These are phyloP conservation scores for Hypoxylon sp. DNA, from an alignment of 2,329 filamentous ascomycete species.

Conservation along the genomic window DNA sequence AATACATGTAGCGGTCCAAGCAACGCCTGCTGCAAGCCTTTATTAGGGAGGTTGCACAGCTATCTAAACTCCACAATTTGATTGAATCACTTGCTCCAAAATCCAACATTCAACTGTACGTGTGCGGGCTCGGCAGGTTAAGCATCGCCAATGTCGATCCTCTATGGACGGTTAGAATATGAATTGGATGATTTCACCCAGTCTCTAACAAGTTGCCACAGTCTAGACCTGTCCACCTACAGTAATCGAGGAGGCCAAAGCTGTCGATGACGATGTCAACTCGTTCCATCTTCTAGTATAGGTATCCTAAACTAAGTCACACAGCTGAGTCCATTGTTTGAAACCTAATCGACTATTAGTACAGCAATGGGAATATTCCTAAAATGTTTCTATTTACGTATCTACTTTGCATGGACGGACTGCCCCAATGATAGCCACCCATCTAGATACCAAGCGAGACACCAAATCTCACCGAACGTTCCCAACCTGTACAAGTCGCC, in stretches of 20 bases:
- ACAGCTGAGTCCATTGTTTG: background rate
- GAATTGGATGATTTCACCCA: conserved; percentile 13
- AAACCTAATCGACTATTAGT: background rate
- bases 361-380: background rate
- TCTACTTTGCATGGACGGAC: conserved; percentile 8
- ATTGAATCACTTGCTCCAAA: conserved; percentile 18
- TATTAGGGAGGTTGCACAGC: conserved; percentile 33
- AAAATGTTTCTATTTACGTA: background rate
- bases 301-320: background rate
- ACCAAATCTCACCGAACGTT: conserved; percentile 1
- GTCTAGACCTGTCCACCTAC: conserved; percentile 20
- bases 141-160: conserved; percentile 29
- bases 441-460: background rate
- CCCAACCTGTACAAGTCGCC: background rate
- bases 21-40: conserved; percentile 7
- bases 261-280: conserved; percentile 8
- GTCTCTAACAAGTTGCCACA: conserved; percentile 24
- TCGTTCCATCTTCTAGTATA: conserved; percentile 1
- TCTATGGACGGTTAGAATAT: conserved; percentile 19
- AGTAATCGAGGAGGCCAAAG: conserved; percentile 1
- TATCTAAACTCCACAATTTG: conserved; percentile 7
- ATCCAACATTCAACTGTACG: conserved; percentile 11
- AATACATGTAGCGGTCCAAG: conserved; percentile 21
- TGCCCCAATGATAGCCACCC: conserved; percentile 12
- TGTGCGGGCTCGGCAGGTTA: conserved; percentile 24